Evolutionary conservation across 495 filamentous ascomycete genomes (phyloP).

Genomic region (Tricharina praecox): DNA sequence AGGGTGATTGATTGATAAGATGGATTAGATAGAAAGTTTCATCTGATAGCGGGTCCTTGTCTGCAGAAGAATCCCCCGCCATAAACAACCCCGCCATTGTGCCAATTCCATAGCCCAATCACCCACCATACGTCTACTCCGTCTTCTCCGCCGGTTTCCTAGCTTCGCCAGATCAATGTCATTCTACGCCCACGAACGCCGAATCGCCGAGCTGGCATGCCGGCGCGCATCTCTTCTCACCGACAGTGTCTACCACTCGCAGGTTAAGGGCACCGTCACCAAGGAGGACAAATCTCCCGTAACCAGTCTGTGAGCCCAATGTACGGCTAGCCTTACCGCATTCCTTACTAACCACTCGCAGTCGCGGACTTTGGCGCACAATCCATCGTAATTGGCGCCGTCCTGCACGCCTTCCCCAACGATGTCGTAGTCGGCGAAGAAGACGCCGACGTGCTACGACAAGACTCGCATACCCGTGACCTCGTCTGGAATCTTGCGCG

Average conservation of each 20-base stretch:
- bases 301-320: too few species aligned
- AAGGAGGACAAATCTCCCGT: conserved; percentile 94
- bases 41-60: too few species aligned
- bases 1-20: too few species aligned
- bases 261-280: conserved; percentile 78
- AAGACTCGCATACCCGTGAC: conserved; percentile 45
- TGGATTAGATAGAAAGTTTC: too few species aligned
- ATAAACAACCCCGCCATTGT: conserved; percentile 1
- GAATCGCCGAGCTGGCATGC: conserved; percentile 77
- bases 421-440: conserved; percentile 93
- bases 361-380: conserved; percentile 94
- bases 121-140: conserved; percentile 6
- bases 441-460: conserved; percentile 60
- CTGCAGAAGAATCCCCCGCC: too few species aligned
- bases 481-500: conserved; percentile 73
- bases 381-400: conserved; percentile 80
- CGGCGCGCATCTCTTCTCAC: conserved; percentile 78
- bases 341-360: conserved; percentile 4
- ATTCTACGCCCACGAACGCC: conserved; percentile 62
- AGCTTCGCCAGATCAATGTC: conserved; percentile 25
- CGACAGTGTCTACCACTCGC: conserved; percentile 80
- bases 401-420: conserved; percentile 71
- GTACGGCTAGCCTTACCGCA: too few species aligned
- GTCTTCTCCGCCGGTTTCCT: neutral
- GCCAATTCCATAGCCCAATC: neutral